A percentile compares a stretch with the other conserved stretches of the same genome.
Evolutionary conservation across 257 asterid species (phyloP).

Genomic region (Thymus mandschuricus): DNA sequence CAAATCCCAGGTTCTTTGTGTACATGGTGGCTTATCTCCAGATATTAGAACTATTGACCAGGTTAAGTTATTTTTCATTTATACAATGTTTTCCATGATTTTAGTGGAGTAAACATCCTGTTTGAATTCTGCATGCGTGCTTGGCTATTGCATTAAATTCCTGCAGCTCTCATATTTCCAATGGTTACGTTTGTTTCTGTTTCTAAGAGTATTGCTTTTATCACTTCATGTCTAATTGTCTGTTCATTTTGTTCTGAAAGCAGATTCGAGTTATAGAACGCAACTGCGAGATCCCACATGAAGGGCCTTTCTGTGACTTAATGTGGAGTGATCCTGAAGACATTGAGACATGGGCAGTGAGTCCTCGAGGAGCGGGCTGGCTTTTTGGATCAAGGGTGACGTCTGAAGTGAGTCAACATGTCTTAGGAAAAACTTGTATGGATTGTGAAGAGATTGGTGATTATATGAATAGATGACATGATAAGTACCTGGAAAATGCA

Average conservation of each 20-base stretch:
- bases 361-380: conserved; percentile 99
- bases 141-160: too few relatives aligned
- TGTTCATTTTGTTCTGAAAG: too few relatives aligned
- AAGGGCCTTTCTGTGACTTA: conserved; percentile 98
- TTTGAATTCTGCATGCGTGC: too few relatives aligned
- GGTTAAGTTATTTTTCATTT: conserved; percentile 40
- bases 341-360: conserved; percentile 99
- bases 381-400: conserved; percentile 98
- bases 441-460: too few relatives aligned
- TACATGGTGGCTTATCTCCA: conserved; percentile 99
- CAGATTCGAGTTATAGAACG: conserved; percentile 95
- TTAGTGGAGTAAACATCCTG: too few relatives aligned
- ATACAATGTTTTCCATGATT: too few relatives aligned
- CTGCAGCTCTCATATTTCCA: too few relatives aligned
- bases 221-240: conserved; percentile 26
- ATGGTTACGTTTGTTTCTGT: too few relatives aligned
- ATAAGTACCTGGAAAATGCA: neutral
- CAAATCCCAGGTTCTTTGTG: conserved; percentile 79
- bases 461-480: too few relatives aligned
- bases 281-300: conserved; percentile 97
- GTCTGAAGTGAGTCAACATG: conserved; percentile 63
- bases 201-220: neutral
- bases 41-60: conserved; percentile 95
- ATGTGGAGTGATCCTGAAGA: conserved; percentile 99
- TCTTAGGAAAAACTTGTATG: neutral